Conservation (phyloP, 2,329 filamentous ascomycete genomes). For the Verticillium dahliae region DNA sequence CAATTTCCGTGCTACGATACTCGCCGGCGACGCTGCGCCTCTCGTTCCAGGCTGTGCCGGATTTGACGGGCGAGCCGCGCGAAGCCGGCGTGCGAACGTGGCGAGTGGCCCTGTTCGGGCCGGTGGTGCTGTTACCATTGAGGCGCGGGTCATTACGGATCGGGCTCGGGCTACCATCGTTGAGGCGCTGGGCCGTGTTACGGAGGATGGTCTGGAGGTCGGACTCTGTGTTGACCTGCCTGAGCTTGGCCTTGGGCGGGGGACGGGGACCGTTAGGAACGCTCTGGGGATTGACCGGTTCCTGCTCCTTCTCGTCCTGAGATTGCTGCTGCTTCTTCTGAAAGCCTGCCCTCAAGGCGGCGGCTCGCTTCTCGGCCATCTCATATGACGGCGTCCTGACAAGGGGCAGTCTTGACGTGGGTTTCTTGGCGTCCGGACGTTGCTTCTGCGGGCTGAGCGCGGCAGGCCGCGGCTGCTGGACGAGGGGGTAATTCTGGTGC, state of each 20-base stretch:
- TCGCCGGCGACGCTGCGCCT: neutral
- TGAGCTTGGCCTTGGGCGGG: slow-evolving; percentile 13
- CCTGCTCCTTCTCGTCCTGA: neutral
- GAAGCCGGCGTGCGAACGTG: slow-evolving; percentile 21
- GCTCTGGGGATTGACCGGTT: neutral
- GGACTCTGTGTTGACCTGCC: slow-evolving; percentile 33
- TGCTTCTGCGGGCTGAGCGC: slow-evolving; percentile 1
- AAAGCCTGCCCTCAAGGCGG: slow-evolving; percentile 10
- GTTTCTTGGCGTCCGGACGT: neutral
- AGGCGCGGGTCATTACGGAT: neutral
- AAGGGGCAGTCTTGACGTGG: slow-evolving; percentile 5
- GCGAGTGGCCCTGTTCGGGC: slow-evolving; percentile 17
- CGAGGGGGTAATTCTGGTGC: slow-evolving; percentile 7
- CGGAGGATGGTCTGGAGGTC: slow-evolving; percentile 45
- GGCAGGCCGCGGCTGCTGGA: slow-evolving; percentile 5
- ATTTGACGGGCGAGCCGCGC: slow-evolving; percentile 7
- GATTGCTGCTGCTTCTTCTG: slow-evolving; percentile 1
- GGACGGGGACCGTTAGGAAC: slow-evolving; percentile 11
- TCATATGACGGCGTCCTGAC: slow-evolving; percentile 10
- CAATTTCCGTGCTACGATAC: neutral
- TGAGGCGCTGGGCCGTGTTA: slow-evolving; percentile 45
- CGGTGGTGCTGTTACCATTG: neutral
- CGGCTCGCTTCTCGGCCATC: slow-evolving; percentile 9
- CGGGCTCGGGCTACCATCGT: slow-evolving; percentile 25
- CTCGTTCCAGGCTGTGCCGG: neutral